Conservation (phyloP, 306 rosid genomes). For the Castanea sativa region DNA sequence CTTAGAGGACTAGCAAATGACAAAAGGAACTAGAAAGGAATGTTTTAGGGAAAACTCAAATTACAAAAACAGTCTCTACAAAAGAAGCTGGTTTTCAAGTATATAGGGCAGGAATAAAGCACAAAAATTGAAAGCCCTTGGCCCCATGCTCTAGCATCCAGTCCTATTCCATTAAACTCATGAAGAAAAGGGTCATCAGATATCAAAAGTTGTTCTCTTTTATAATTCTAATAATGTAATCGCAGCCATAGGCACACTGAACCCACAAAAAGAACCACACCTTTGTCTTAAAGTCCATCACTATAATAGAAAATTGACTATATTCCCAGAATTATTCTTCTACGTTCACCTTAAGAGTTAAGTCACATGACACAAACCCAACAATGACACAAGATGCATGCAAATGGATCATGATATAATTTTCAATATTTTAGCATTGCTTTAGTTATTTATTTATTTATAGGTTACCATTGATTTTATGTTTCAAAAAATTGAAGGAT, state of each 20-base stretch:
- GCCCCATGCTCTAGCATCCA: neutral
- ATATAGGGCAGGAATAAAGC: neutral
- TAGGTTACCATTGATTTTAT: neutral
- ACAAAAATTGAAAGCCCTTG: neutral
- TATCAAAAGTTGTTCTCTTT: constrained; percentile 3
- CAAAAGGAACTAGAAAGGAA: neutral
- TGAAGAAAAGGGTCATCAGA: no score
- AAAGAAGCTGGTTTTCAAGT: no score
- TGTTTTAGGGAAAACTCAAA: neutral
- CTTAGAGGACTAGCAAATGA: neutral
- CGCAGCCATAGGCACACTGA: neutral
- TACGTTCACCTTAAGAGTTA: neutral
- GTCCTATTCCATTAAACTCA: no score
- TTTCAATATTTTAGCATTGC: neutral
- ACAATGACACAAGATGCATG: neutral
- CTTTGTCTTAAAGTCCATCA: neutral
- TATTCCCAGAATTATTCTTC: neutral
- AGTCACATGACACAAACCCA: neutral
- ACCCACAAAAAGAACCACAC: neutral
- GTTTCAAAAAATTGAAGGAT: neutral
- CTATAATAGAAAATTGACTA: neutral
- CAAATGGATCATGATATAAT: neutral
- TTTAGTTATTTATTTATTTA: neutral
- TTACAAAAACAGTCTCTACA: no score
- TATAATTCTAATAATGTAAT: neutral